Conservation (phyloP, 2,329 filamentous ascomycete genomes). For the Myriangium duriaei region DNA sequence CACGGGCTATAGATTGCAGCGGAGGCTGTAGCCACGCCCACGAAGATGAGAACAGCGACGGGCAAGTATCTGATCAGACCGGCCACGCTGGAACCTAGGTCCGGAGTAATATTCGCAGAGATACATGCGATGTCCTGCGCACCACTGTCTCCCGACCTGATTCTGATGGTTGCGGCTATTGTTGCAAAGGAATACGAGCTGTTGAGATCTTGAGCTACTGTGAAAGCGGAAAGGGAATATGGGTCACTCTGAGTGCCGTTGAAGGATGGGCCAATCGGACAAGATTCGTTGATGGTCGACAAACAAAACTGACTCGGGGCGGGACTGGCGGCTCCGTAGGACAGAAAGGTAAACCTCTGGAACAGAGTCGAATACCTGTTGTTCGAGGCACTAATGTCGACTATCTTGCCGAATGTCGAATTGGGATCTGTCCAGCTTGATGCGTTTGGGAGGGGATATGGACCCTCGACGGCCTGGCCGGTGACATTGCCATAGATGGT, state of each 20-base stretch:
- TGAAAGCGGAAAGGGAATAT: slow-evolving; percentile 55
- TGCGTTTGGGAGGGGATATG: slow-evolving; percentile 48
- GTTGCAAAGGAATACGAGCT: slow-evolving; percentile 82
- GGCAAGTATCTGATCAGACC: slow-evolving; percentile 64
- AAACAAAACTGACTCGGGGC: slow-evolving; percentile 52
- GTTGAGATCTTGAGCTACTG: slow-evolving; percentile 58
- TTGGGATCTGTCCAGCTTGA: slow-evolving; percentile 50
- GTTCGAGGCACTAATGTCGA: slow-evolving; percentile 44
- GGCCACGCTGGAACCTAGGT: slow-evolving; percentile 57
- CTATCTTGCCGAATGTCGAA: slow-evolving; percentile 63
- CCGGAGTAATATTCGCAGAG: slow-evolving; percentile 70
- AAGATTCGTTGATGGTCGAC: slow-evolving; percentile 45
- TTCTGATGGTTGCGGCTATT: slow-evolving; percentile 57
- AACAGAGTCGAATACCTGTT: slow-evolving; percentile 62
- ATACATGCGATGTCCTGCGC: slow-evolving; percentile 64
- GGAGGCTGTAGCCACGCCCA: slow-evolving; percentile 69
- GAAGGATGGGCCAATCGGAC: slow-evolving; percentile 68
- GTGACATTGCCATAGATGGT: slow-evolving; percentile 87
- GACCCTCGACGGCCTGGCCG: slow-evolving; percentile 48
- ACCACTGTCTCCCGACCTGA: slow-evolving; percentile 59
- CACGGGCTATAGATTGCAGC: slow-evolving; percentile 86
- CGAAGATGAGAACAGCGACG: slow-evolving; percentile 62
- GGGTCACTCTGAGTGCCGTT: slow-evolving; percentile 41
- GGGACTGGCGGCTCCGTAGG: slow-evolving; percentile 55
- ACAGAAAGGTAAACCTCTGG: slow-evolving; percentile 59